A percentile compares a stretch with the other conserved stretches of the same genome.
Conservation (phyloP, 345 rosid species). For the Cardamine resedifolia region DNA sequence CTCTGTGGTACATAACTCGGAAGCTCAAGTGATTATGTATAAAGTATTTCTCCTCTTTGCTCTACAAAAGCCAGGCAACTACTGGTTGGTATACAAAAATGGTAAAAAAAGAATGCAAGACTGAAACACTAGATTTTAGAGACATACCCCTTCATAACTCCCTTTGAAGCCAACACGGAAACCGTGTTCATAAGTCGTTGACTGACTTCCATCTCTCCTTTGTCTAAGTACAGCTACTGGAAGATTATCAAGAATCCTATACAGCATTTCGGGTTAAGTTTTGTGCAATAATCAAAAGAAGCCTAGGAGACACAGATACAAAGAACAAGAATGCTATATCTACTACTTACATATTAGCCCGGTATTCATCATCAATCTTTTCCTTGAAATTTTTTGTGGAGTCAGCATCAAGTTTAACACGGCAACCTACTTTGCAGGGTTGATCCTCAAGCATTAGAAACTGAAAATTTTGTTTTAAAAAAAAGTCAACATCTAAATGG, state of each 20-base stretch:
- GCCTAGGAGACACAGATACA: neutral
- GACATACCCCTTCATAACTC: conserved; percentile 79
- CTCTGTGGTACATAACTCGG: conserved; percentile 91
- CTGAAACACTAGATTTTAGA: conserved; percentile 24
- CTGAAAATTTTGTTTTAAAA: conserved; percentile 39
- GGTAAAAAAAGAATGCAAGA: conserved; percentile 3
- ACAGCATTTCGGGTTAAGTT: conserved; percentile 19
- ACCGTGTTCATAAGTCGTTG: conserved; percentile 91
- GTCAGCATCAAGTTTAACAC: conserved; percentile 55
- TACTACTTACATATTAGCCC: conserved; percentile 83
- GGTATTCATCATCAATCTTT: conserved; percentile 90
- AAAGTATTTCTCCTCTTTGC: conserved; percentile 93
- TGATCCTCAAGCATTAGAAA: conserved; percentile 89
- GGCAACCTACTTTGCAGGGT: conserved; percentile 79
- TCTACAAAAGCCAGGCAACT: conserved; percentile 50
- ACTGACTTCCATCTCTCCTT: conserved; percentile 85
- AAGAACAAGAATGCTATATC: neutral
- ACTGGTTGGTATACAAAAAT: conserved; percentile 10
- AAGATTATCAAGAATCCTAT: conserved; percentile 96
- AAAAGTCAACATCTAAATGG: conserved; percentile 20
- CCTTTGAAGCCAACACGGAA: conserved; percentile 97
- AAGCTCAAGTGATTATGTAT: conserved; percentile 95
- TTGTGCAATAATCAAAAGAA: neutral
- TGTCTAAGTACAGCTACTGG: conserved; percentile 95
- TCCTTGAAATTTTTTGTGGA: conserved; percentile 88